Evolutionary conservation across 108 stramenopile species (phyloP).

Genomic region (Seminavis robusta): DNA sequence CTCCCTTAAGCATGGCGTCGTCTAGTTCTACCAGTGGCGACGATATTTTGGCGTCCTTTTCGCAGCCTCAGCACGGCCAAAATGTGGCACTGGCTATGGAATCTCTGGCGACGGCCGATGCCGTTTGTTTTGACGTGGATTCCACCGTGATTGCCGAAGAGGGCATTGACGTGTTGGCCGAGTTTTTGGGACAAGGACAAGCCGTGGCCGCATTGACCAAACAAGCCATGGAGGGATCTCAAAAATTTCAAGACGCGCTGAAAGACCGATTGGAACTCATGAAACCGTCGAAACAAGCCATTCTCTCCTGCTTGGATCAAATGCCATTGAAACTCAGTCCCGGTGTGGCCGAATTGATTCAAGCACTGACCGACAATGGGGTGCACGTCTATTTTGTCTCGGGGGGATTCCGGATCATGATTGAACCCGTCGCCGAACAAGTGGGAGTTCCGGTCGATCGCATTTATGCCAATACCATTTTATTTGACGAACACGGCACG

Average conservation of each 20-base stretch:
- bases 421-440: conserved; percentile 87
- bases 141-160: conserved; percentile 95
- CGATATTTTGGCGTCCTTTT: background rate
- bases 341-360: conserved; percentile 75
- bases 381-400: conserved; percentile 92
- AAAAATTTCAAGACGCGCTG: conserved; percentile 96
- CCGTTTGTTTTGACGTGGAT: conserved; percentile 98
- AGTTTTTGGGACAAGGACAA: conserved; percentile 87
- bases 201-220: conserved; percentile 87
- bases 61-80: conserved; percentile 40
- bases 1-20: too few relatives aligned
- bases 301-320: conserved; percentile 62
- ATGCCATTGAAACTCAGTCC: conserved; percentile 80
- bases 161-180: conserved; percentile 99
- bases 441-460: conserved; percentile 58
- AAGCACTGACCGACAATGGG: conserved; percentile 62
- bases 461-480: conserved; percentile 93
- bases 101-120: conserved; percentile 74
- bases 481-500: conserved; percentile 70
- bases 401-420: conserved; percentile 98
- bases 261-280: conserved; percentile 86
- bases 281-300: conserved; percentile 59
- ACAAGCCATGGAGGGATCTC: conserved; percentile 95
- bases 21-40: too few relatives aligned
- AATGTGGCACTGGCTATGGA: conserved; percentile 59